Evolutionary conservation across 2,329 filamentous ascomycete species (phyloP).

Genomic region (Verticillium isaacii): DNA sequence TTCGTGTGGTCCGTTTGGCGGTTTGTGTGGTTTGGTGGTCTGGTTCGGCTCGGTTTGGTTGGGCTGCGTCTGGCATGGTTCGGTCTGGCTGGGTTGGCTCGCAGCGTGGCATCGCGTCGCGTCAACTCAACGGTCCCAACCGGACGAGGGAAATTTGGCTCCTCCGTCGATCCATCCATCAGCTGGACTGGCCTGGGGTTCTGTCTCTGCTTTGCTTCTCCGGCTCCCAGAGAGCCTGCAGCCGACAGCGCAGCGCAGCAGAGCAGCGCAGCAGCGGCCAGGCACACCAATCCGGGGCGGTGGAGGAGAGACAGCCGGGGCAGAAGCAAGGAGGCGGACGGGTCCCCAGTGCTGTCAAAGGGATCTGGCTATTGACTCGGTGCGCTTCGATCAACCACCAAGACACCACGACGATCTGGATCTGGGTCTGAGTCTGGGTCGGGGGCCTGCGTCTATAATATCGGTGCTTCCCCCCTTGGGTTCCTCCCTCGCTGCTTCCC

Average conservation of each 20-base stretch:
- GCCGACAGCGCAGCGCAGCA: neutral
- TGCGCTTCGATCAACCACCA: neutral
- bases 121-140: neutral
- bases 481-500: neutral
- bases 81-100: no score
- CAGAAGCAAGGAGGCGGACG: neutral
- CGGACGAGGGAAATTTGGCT: no score
- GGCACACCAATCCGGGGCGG: neutral
- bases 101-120: neutral
- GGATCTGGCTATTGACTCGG: neutral
- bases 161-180: neutral
- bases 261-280: neutral
- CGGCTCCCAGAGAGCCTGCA: neutral
- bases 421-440: neutral
- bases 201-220: neutral
- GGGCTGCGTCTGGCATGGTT: no score
- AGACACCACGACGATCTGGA: neutral
- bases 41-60: no score
- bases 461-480: neutral
- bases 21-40: no score
- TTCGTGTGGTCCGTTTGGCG: no score
- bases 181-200: neutral
- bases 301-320: neutral
- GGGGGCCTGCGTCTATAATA: neutral
- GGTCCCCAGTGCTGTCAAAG: neutral